phyloP scores from a whole-genome alignment of 441 rosid genomes.

The Bruguiera hainesii region DNA sequence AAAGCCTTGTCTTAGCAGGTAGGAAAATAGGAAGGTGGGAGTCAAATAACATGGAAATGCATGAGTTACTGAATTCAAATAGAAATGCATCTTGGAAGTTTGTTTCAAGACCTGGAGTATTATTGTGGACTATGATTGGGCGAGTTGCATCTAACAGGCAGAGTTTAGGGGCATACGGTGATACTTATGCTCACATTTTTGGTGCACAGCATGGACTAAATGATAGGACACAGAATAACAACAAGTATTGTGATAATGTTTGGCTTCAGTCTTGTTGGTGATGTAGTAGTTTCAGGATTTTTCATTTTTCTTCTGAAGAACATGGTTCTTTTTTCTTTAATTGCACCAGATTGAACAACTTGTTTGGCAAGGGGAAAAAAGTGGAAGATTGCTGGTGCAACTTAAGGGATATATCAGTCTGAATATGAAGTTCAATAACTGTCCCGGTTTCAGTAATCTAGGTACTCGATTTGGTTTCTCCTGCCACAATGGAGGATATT shows the following conservation, averaged over 20 bases:
- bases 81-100: not conserved
- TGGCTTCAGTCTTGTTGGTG: not conserved
- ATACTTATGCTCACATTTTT: not conserved
- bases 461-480: not conserved
- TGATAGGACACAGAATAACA: not conserved
- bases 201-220: not conserved
- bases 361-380: not conserved
- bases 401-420: not conserved
- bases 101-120: constrained; percentile 4
- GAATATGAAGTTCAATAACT: not conserved
- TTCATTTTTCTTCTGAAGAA: too few species aligned
- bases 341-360: too few species aligned
- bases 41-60: not conserved
- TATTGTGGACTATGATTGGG: not conserved
- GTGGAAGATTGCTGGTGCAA: not conserved
- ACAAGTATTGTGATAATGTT: not conserved
- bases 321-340: too few species aligned
- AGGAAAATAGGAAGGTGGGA: not conserved
- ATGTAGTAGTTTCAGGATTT: too few species aligned
- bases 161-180: not conserved
- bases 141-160: not conserved
- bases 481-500: too few species aligned
- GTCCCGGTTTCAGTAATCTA: not conserved
- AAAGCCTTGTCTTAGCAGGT: not conserved
- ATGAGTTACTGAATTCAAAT: not conserved